Percentiles rank a stretch among this genome's conserved stretches.
phyloP scores from a whole-genome alignment of 768 basidiomycete species.

The Termitomyces sp. region DNA sequence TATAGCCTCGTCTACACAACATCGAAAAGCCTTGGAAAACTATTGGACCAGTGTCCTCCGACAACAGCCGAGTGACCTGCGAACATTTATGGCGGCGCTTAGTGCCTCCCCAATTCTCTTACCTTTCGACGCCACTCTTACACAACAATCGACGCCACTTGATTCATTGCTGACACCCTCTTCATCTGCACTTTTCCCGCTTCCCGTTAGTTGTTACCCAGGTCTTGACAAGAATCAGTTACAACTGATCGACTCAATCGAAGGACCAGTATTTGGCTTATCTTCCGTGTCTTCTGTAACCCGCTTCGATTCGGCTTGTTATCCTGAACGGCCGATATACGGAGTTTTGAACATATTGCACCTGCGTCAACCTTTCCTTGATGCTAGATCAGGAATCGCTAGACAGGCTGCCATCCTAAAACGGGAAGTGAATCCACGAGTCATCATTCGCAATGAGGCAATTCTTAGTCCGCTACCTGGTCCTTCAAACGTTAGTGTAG shows the following conservation, averaged over 20 bases:
- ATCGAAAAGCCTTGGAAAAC: constrained; percentile 37
- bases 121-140: constrained; percentile 55
- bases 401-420: constrained; percentile 50
- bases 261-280: constrained; percentile 50
- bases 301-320: constrained; percentile 49
- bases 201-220: constrained; percentile 63
- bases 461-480: constrained; percentile 45
- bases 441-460: constrained; percentile 49
- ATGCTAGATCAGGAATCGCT: constrained; percentile 36
- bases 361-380: constrained; percentile 55
- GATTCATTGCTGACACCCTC: constrained; percentile 38
- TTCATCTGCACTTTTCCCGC: constrained; percentile 45
- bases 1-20: constrained; percentile 57
- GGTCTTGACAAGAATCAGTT: constrained; percentile 36
- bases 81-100: constrained; percentile 44
- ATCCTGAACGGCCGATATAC: constrained; percentile 56
- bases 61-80: constrained; percentile 38
- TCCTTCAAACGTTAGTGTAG: constrained; percentile 22
- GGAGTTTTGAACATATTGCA: constrained; percentile 55
- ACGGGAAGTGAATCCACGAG: constrained; percentile 41
- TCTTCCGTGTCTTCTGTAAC: constrained; percentile 24
- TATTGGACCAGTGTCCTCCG: constrained; percentile 56
- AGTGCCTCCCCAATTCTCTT: constrained; percentile 45
- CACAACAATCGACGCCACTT: constrained; percentile 24
- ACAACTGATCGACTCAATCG: constrained; percentile 42